Evolutionary conservation across 2,329 filamentous ascomycete species (phyloP), one percentile per base, ranked within the genome.

Genomic region (Sphaerulina populicola): DNA sequence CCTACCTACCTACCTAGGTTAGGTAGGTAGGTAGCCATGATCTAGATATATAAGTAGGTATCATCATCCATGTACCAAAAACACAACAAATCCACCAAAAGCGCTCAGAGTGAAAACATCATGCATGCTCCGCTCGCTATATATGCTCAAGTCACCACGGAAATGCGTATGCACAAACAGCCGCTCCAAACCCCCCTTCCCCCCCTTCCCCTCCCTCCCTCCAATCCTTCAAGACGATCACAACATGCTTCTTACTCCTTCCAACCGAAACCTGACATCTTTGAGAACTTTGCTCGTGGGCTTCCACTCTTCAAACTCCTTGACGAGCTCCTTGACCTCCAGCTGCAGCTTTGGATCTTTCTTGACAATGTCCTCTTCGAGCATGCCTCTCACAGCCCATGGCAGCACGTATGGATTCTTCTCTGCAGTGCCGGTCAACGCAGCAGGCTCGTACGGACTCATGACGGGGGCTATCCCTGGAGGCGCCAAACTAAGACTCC

Each of bases 211-310:
- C n/a, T n/a, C n/a, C n/a, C n/a, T 7, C 11, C n/a, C 14, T 21
- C n/a, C 2, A 40, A 38, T 33, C 7, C 38, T 21, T 7, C 10
- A 40, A 23, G 14, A 6, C 12, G 15, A 2, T 55, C 43, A 82
- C 9, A 96, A 72, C 71, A 89, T 94, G 43, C 88, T 95, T 63
- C 88, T 79, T 40, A 98, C 87, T 2, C 85, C 91, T 71, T 97
- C 93, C 15, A 98, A 74, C 55, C 93, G 78, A 69, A 94, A 97
- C 69, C 94, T 94, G 42, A 98, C 90, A 69, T 98, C 93, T 71
- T 93, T 95, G 52, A 98, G 71, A 39, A 86, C 86, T 72, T 97
- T 98, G 6, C 83, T 94, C 0, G 76, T 77, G 0, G 93, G 93
- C 64, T 86, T 90, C 93, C 93, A 98, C 47, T 87, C 82, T 66